Base-by-base conservation (phyloP, 2,329 filamentous ascomycete genomes). In the Orbilia ellipsospora region DNA sequence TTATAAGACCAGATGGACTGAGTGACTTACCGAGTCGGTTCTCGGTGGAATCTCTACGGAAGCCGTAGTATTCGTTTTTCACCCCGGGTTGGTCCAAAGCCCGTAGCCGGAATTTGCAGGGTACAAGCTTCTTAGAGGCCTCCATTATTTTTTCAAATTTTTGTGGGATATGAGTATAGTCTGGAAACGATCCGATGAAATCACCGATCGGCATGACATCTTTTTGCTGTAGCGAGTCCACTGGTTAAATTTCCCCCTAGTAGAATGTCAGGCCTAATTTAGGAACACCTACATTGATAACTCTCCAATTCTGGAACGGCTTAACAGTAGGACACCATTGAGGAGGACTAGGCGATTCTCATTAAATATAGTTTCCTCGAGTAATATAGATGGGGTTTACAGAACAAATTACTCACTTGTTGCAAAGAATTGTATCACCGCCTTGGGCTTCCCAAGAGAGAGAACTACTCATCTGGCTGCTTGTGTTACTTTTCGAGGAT, bases 351-450 rank as follows among this genome's bases (percentile, higher is more conserved):
- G 75, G 28, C 26, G 36, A 36, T 28, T 2, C 23, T 15, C 31
- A 13, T 12, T 31, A 15, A 10, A 40, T 15, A 16, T 4, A 12
- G 13, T 4, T 45, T 4, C 4, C 12, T 12, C 4, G 42, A 45
- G 3, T 45, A 3, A 45, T n/a, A n/a, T n/a, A n/a, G n/a, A n/a
- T n/a, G n/a, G n/a, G n/a, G n/a, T n/a, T n/a, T n/a, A n/a, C n/a
- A n/a, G n/a, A n/a, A n/a, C n/a, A n/a, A n/a, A n/a, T n/a, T n/a
- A 65, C 69, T 63, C 55, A 77, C 77, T 78, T 70, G 16, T 78
- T 78, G 40, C 67, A 75, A 2, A 78, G 56, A 31, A 75, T 51
- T 1, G 77, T 78, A 44, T 78, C 61, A 18, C 77, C 77, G 20
- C 77, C 77, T 15, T 68, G 55, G 3, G 77, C 77, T 28, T 77